Evolutionary conservation across 352 stramenopile genomes (phyloP).

Genomic region (Phytophthora cryptogea): DNA sequence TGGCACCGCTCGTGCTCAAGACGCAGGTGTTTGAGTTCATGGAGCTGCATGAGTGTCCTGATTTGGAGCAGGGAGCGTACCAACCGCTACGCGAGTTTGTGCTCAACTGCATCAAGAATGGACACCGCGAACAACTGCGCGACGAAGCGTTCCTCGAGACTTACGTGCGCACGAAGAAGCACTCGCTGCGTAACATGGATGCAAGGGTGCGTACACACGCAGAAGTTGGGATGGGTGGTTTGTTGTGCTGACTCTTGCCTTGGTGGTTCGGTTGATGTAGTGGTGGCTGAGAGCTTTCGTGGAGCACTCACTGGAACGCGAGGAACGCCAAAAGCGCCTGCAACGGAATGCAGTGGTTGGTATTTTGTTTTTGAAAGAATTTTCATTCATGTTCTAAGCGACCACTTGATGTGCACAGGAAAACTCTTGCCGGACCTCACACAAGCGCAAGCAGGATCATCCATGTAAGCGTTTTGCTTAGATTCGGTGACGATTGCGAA

Average conservation of each 20-base stretch:
- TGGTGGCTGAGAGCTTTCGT: constrained; percentile 80
- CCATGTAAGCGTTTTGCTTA: constrained; percentile 44
- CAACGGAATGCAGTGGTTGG: constrained; percentile 46
- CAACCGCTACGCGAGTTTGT: constrained; percentile 65
- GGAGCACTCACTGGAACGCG: constrained; percentile 71
- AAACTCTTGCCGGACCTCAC: constrained; percentile 52
- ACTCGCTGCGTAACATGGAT: constrained; percentile 69
- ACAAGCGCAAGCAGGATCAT: constrained; percentile 77
- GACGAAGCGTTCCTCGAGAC: constrained; percentile 64
- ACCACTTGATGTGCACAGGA: constrained; percentile 23
- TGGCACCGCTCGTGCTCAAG: constrained; percentile 62
- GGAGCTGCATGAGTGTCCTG: constrained; percentile 68
- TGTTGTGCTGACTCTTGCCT: constrained; percentile 9
- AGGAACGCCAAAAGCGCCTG: constrained; percentile 56
- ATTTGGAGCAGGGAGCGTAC: constrained; percentile 56
- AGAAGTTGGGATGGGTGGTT: background rate
- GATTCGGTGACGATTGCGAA: background rate
- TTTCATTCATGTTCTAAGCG: background rate
- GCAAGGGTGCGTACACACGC: constrained; percentile 45
- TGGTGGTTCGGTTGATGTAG: constrained; percentile 29
- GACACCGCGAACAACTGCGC: constrained; percentile 52
- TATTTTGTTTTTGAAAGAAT: background rate
- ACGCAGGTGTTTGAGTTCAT: constrained; percentile 85
- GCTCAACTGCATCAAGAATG: constrained; percentile 43
- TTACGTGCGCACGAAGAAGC: constrained; percentile 61